Conservation (phyloP, 139 green algal genomes). For the Micractinium sp. region DNA sequence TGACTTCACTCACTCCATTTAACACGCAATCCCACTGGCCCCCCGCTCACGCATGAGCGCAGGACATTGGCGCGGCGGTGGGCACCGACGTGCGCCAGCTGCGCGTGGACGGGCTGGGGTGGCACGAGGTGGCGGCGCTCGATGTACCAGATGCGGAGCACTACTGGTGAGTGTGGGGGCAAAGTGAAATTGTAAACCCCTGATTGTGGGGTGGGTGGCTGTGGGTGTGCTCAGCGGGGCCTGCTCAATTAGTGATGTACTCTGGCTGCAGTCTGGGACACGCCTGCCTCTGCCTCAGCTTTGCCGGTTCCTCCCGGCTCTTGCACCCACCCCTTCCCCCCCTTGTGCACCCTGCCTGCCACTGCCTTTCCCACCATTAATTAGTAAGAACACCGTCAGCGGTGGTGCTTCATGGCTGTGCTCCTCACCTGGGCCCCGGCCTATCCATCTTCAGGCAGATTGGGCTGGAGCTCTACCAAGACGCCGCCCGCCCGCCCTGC, state of each 20-base stretch:
- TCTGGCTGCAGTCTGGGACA: background rate
- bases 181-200: too few relatives aligned
- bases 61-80: conserved; percentile 1
- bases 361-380: background rate
- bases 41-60: background rate
- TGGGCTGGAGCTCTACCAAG: background rate
- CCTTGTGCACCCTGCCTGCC: background rate
- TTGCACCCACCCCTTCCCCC: background rate
- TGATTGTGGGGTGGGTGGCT: background rate
- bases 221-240: background rate
- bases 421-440: background rate
- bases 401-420: background rate
- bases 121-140: background rate
- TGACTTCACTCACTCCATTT: too few relatives aligned
- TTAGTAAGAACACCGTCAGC: too few relatives aligned
- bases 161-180: background rate
- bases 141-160: background rate
- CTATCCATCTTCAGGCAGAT: background rate
- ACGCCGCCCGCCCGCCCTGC: conserved; percentile 6
- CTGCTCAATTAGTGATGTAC: background rate
- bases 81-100: background rate
- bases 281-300: background rate
- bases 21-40: too few relatives aligned
- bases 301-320: background rate
- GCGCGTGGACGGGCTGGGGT: background rate